phyloP scores from a whole-genome alignment of 805 yeast genomes.

The Candida morakotiae region DNA sequence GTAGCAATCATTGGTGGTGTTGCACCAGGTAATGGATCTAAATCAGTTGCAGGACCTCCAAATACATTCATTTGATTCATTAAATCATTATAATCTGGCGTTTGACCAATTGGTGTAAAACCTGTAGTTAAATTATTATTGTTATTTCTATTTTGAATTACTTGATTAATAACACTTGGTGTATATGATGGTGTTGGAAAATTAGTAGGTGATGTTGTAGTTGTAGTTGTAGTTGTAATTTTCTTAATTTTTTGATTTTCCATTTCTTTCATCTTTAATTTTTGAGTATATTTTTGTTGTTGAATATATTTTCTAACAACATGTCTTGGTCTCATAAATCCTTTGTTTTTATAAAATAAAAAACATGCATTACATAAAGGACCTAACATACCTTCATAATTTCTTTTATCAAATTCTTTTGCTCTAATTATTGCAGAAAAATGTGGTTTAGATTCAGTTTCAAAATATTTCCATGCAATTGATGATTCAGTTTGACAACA shows the following conservation, averaged over 20 bases:
- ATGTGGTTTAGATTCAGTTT: slow-evolving; percentile 34
- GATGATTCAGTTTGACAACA: slow-evolving; percentile 37
- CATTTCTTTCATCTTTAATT: slow-evolving; percentile 1
- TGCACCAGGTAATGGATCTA: slow-evolving; percentile 39
- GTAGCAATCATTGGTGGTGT: slow-evolving; percentile 53
- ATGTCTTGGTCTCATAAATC: slow-evolving; percentile 43
- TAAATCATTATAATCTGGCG: slow-evolving; percentile 34
- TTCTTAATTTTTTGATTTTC: background rate
- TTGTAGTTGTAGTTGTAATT: slow-evolving; percentile 28
- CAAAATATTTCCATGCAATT: slow-evolving; percentile 43
- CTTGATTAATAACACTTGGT: slow-evolving; percentile 35
- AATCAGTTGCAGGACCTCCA: slow-evolving; percentile 46
- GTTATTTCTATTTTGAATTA: slow-evolving; percentile 20
- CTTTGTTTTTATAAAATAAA: slow-evolving; percentile 38
- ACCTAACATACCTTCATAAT: slow-evolving; percentile 45
- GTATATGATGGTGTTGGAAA: slow-evolving; percentile 39
- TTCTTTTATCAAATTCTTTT: slow-evolving; percentile 32
- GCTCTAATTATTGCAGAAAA: slow-evolving; percentile 36
- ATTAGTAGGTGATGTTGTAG: slow-evolving; percentile 28
- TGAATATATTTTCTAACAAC: slow-evolving; percentile 43
- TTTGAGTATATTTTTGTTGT: slow-evolving; percentile 37
- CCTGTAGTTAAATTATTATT: slow-evolving; percentile 1
- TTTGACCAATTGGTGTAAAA: slow-evolving; percentile 8
- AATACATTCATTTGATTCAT: slow-evolving; percentile 35
- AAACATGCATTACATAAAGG: slow-evolving; percentile 46